A percentile compares a stretch with the other conserved stretches of the same genome.
Conservation (phyloP, 2,329 filamentous ascomycete genomes). For the Verticillium nonalfalfae region DNA sequence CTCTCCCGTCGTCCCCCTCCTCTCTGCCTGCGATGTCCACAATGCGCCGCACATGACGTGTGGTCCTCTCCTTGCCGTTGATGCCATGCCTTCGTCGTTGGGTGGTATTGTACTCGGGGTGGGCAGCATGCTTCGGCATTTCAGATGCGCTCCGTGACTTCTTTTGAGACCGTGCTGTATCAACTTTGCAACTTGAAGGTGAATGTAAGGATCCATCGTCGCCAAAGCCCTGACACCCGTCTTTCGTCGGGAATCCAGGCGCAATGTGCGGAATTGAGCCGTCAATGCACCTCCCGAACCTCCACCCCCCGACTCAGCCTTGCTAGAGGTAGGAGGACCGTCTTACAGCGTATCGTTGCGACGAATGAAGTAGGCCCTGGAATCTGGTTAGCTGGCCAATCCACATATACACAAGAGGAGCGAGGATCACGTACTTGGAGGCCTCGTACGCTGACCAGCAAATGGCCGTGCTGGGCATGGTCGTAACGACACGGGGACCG, state of each 20-base stretch:
- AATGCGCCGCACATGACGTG: background rate
- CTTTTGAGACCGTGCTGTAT: background rate
- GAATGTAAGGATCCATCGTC: background rate
- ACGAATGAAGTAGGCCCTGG: slow-evolving; percentile 56
- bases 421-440: slow-evolving; percentile 50
- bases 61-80: no score
- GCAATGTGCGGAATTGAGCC: background rate
- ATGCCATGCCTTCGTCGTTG: no score
- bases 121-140: background rate
- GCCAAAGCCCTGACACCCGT: no score
- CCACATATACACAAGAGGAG: background rate
- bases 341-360: slow-evolving; percentile 32
- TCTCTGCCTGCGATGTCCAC: background rate
- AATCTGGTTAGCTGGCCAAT: slow-evolving; percentile 2
- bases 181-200: background rate
- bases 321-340: background rate
- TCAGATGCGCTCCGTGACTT: background rate
- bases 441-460: slow-evolving; percentile 83
- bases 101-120: no score
- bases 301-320: no score
- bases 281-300: background rate
- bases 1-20: background rate
- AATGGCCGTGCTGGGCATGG: slow-evolving; percentile 98
- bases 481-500: slow-evolving; percentile 84
- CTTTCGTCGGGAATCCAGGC: no score